These are phyloP conservation scores for Micractinium conductrix DNA, from an alignment of 139 green algal species.

Conservation along the genomic window DNA sequence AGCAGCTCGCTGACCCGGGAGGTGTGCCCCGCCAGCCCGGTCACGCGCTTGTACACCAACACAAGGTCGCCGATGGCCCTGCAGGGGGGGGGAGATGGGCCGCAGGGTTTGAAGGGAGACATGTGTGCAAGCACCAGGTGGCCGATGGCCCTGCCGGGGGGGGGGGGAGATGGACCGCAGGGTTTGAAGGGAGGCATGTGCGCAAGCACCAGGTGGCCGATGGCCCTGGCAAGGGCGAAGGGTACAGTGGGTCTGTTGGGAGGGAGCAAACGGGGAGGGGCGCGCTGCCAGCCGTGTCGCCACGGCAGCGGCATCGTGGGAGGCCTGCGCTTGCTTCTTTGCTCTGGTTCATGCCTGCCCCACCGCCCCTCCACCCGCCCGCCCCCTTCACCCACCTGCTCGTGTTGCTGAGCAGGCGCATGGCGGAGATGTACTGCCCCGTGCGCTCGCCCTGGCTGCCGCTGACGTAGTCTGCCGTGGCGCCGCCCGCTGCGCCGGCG, in stretches of 20 bases:
- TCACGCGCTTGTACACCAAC: constrained; percentile 96
- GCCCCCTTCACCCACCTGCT: constrained; percentile 45
- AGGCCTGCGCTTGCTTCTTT: too few relatives aligned
- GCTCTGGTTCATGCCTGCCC: too few relatives aligned
- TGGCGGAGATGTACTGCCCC: constrained; percentile 83
- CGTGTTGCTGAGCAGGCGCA: constrained; percentile 92
- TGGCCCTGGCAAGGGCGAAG: too few relatives aligned
- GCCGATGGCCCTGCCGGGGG: constrained; percentile 73
- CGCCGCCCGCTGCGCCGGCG: constrained; percentile 16
- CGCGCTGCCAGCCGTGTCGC: too few relatives aligned
- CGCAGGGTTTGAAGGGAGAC: not conserved
- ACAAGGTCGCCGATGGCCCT: constrained; percentile 93
- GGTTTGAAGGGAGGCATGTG: not conserved
- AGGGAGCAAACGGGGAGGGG: too few relatives aligned
- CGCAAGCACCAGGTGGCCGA: too few relatives aligned
- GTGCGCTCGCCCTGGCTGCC: constrained; percentile 23
- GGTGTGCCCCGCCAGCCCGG: constrained; percentile 87
- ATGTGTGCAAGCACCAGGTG: constrained; percentile 98
- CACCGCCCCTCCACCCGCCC: too few relatives aligned
- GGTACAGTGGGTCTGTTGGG: too few relatives aligned
- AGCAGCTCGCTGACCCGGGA: constrained; percentile 91
- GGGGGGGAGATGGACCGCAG: not conserved
- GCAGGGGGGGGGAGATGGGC: not conserved
- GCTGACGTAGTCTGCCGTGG: too few relatives aligned
- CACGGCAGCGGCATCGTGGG: too few relatives aligned